Evolutionary conservation across 192 early-diverging fungal genomes (phyloP).

Genomic region (Phlyctochytrium planicorne): DNA sequence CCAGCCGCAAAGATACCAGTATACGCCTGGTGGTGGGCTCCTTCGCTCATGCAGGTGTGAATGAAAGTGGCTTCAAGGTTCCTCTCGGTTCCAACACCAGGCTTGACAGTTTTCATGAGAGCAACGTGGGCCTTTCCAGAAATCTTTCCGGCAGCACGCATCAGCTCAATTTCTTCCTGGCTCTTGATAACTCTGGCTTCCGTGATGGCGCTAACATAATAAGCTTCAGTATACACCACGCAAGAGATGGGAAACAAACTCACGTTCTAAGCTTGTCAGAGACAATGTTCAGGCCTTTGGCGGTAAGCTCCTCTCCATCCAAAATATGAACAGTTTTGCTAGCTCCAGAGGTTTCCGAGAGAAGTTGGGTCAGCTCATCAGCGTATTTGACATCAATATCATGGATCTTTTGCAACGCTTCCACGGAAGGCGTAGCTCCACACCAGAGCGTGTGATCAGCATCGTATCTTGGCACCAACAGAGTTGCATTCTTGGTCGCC

Average conservation of each 20-base stretch:
- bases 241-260: not conserved
- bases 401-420: constrained; percentile 53
- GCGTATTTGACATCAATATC: constrained; percentile 67
- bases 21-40: constrained; percentile 76
- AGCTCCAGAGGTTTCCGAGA: constrained; percentile 23
- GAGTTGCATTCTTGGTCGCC: constrained; percentile 47
- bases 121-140: constrained; percentile 73
- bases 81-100: constrained; percentile 65
- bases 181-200: constrained; percentile 82
- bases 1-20: constrained; percentile 80
- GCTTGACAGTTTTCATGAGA: constrained; percentile 66
- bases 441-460: constrained; percentile 78
- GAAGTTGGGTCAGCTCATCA: constrained; percentile 44
- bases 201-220: constrained; percentile 52
- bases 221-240: not conserved
- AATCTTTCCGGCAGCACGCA: constrained; percentile 77
- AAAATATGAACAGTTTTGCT: not conserved
- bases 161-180: constrained; percentile 68
- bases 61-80: constrained; percentile 79
- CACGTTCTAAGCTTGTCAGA: not conserved
- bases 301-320: not conserved
- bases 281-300: not conserved
- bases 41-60: constrained; percentile 64
- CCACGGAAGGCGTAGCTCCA: constrained; percentile 51
- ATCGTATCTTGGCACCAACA: constrained; percentile 66